Base-by-base conservation (phyloP, 2,329 filamentous ascomycete species). In the Phoma herbarum region DNA sequence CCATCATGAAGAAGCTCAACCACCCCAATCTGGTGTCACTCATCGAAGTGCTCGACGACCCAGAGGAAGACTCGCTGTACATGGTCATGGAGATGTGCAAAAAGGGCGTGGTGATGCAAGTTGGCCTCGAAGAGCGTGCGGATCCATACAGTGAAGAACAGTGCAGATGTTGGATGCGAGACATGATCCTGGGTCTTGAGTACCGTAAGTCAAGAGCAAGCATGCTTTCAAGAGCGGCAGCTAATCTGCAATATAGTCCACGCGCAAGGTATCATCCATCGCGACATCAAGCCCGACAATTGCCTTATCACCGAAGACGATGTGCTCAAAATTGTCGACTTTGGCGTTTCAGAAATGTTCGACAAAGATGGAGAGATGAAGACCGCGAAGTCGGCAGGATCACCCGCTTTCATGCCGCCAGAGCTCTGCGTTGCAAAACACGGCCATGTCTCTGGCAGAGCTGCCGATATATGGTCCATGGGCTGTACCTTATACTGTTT, bases 21-120 rank as follows among this genome's bases (percentile, higher is more conserved):
- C 95, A 99, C 73, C 90, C 88, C 26, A 99, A 98, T 72, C 82
- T 99, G n/a, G 94, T 98, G 14, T 88, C 90, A 44, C 81, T 99
- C 49, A 92, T 96, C 65, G 95, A 99, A 78, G 95, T 99, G 3
- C 82, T 99, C 50, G 95, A 98, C 75, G 95, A 98, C 73, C 94
- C 95, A 0, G 89, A 94, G 46, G 93, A 97, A 73, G 95, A 99
- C 77, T 97, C 93, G 3, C 80, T 99, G 12, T 99, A 97, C 79
- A 98, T 99, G 92, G 95, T 99, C 22, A 85, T 99, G 77, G 95
- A 99, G 77, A 96, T 97, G 92, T 99, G 95, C 81, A 95, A 96
- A 73, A 97, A 97, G 76, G 95, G 95, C 1, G 94, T 97, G 22
- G 87, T 97, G 50, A 98, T 98, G 93, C 94, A 93, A 71, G 92